phyloP scores from a whole-genome alignment of 2,329 filamentous ascomycete genomes.

The Penicillium palitans region DNA sequence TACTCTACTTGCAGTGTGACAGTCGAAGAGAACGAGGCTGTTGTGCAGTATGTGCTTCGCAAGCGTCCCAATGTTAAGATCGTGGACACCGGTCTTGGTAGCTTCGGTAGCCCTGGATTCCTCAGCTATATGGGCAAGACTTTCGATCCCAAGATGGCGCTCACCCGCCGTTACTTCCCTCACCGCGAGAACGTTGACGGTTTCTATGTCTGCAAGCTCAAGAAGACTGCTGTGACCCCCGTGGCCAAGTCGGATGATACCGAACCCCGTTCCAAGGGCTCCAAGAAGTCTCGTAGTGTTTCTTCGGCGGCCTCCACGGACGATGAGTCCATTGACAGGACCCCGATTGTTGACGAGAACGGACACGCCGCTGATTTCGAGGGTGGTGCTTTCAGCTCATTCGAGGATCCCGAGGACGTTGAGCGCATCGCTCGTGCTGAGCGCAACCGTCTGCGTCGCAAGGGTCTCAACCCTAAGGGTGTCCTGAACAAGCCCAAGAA shows the following conservation, averaged over 20 bases:
- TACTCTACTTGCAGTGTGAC: constrained; percentile 97
- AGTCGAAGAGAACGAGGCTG: constrained; percentile 88
- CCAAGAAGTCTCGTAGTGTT: constrained; percentile 21
- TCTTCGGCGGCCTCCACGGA: constrained; percentile 31
- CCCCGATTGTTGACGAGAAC: constrained; percentile 58
- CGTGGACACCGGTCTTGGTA: constrained; percentile 79
- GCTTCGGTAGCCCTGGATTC: constrained; percentile 92
- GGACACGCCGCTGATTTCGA: constrained; percentile 31
- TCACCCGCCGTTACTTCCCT: constrained; percentile 84
- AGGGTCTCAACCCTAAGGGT: constrained; percentile 70
- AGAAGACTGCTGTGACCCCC: constrained; percentile 81
- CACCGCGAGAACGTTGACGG: constrained; percentile 95
- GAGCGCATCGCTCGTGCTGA: constrained; percentile 72
- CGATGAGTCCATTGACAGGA: constrained; percentile 63
- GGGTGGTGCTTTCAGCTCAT: constrained; percentile 66
- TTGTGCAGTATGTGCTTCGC: constrained; percentile 88
- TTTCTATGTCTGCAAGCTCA: constrained; percentile 97
- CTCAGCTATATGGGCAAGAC: constrained; percentile 85
- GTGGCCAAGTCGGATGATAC: constrained; percentile 27
- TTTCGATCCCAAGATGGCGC: constrained; percentile 80
- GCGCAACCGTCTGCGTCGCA: constrained; percentile 70
- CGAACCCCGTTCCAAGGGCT: constrained; percentile 26
- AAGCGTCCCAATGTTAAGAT: constrained; percentile 92
- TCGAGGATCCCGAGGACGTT: constrained; percentile 71
- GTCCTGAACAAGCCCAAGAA: constrained; percentile 45